Evolutionary conservation across 805 yeast genomes (phyloP), one percentile per base, ranked within the genome.

Genomic region (Ogataea philodendri): DNA sequence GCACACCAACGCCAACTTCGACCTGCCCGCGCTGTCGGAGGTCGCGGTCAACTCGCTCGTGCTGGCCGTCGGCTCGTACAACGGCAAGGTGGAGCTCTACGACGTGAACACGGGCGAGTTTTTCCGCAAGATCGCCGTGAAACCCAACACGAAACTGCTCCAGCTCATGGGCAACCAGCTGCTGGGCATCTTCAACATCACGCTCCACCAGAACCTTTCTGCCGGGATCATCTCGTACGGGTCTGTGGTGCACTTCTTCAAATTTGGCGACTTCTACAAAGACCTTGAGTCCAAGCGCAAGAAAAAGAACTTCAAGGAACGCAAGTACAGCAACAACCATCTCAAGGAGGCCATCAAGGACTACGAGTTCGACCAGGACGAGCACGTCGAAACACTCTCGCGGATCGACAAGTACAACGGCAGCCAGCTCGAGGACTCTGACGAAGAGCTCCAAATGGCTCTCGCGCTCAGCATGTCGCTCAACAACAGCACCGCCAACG

Each of bases 341-440:
- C 59, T 48, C 46, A 59, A 42, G 60, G 59, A 20, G 63, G 63
- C 51, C 23, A 48, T 60, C n/a, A 45, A 50, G 3, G 62, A 57
- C 21, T 55, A 60, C 38, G 50, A 54, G 21, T 37, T 32, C 17
- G 51, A 50, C 15, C 50, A 57, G 32, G 57, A 57, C 9, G 42
- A 49, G 39, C 42, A 51, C 6, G 50, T 56, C 5, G 41, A 42
- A 8, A 51, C 45, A 6, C 25, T 37, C 10, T 39, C 41, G 4
- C 22, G 69, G 32, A 45, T 70, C 17, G 65, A 65, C 22, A 72
- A 66, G 52, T 74, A 64, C 48, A 74, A 74, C 47, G 81, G 80
- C 2, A 51, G 52, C 11, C 51, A 52, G 3, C 48, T 51, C 10
- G 54, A 51, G 5, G 69, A 65, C 33, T 66, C 66, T 5, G 62